Percentiles rank a stretch among this genome's conserved stretches.
Evolutionary conservation across 176 grass and related monocot species (phyloP).

Genomic region (Carex cristatella): DNA sequence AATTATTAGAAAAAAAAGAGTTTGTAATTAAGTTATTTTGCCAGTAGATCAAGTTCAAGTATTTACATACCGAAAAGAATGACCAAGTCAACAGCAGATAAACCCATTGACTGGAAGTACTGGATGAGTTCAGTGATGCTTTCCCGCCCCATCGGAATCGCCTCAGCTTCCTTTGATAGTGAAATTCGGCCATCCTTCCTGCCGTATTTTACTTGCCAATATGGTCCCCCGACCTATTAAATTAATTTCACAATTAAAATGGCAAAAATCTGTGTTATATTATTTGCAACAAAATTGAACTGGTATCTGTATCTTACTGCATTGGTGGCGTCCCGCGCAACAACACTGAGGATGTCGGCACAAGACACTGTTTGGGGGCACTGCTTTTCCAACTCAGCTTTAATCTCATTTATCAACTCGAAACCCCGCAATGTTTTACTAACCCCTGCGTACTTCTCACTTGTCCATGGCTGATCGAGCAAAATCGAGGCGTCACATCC

Average conservation of each 20-base stretch:
- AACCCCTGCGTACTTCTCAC: conserved; percentile 52
- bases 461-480: conserved; percentile 34
- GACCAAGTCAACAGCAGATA: conserved; percentile 57
- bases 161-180: conserved; percentile 33
- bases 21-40: not conserved
- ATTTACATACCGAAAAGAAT: conserved; percentile 41
- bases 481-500: conserved; percentile 69
- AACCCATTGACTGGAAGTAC: conserved; percentile 59
- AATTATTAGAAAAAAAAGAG: too few species aligned
- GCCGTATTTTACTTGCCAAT: conserved; percentile 41
- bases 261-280: not conserved
- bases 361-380: conserved; percentile 65
- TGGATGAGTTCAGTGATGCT: conserved; percentile 54
- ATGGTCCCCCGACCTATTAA: conserved; percentile 3
- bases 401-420: conserved; percentile 57
- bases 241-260: not conserved
- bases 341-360: conserved; percentile 75
- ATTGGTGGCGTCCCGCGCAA: conserved; percentile 46
- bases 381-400: conserved; percentile 46
- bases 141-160: conserved; percentile 51
- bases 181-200: conserved; percentile 49
- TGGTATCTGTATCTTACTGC: not conserved
- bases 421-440: conserved; percentile 73
- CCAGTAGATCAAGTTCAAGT: not conserved
- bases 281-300: not conserved